Evolutionary conservation across 257 asterid genomes (phyloP), one percentile per base, ranked within the genome.

Genomic region (Osmanthus fragrans): DNA sequence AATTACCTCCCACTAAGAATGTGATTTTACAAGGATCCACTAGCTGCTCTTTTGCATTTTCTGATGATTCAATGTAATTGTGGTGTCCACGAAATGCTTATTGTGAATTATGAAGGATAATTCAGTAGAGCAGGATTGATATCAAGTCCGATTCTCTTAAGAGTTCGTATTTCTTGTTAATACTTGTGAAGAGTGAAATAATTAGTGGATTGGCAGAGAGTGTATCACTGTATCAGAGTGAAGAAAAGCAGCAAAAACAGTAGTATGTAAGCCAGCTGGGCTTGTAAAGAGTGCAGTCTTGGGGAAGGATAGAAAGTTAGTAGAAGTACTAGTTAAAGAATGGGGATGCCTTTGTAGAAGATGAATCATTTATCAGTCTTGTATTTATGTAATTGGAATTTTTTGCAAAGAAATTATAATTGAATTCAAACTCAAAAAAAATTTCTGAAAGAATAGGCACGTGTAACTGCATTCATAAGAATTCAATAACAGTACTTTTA

Each of bases 41-140:
- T 11, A 90, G 91, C 85, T 95, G 98, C 87, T 95, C 99, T 40
- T 90, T 89, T 74, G 96, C 83, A 51, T 95, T 95, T 87, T 90
- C 99, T 8, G 97, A 91, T 56, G 91, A 95, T 39, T 92, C 94
- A 16, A 74, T 84, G 70, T 90, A 78, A 84, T 74, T 54, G 16
- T 34, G 79, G 56, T 33, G 66, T 71, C 39, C 27, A 36, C 68
- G 67, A 54, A 70, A 21, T 32, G 73, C 4, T 19, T n/a, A 11
- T 74, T 84, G 87, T 75, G 88, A 82, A 86, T 80, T 79, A 29
- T 72, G 76, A 78, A 68, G 85, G 85, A 80, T 76, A 60, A 34
- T 56, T 66, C 16, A 25, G 74, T 71, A 76, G 74, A 75, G 81
- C 13, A 75, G 72, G 60, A 68, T 77, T 81, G 79, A 80, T 72